A percentile compares a stretch with the other conserved stretches of the same genome.
Evolutionary conservation across 495 filamentous ascomycete species (phyloP).

Genomic region (Penicillium silybi): DNA sequence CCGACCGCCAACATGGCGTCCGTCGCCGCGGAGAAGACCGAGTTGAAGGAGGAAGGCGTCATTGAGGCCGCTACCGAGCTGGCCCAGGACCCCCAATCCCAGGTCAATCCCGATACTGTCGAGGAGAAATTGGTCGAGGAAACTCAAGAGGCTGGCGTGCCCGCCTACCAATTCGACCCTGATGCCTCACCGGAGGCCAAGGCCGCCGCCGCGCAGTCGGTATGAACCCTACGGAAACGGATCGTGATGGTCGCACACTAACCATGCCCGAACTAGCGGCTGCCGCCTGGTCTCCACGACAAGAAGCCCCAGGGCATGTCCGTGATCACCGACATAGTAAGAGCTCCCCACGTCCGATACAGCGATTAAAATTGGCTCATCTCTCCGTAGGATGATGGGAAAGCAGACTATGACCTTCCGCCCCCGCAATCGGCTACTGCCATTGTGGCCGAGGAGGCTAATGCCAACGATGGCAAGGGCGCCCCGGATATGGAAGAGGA

Average conservation of each 20-base stretch:
- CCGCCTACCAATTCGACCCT: slow-evolving; percentile 83
- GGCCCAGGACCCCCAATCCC: slow-evolving; percentile 61
- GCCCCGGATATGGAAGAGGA: slow-evolving; percentile 51
- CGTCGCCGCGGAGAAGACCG: slow-evolving; percentile 37
- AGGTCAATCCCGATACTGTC: slow-evolving; percentile 63
- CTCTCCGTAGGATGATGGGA: slow-evolving; percentile 55
- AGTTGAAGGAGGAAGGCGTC: slow-evolving; percentile 76
- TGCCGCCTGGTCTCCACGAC: slow-evolving; percentile 61
- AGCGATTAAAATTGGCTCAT: background rate
- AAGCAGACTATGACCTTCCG: slow-evolving; percentile 74
- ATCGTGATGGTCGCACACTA: slow-evolving; percentile 6
- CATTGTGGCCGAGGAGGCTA: slow-evolving; percentile 38
- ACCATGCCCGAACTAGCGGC: slow-evolving; percentile 34
- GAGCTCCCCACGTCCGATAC: slow-evolving; percentile 10
- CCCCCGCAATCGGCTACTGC: slow-evolving; percentile 67
- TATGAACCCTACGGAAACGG: slow-evolving; percentile 39
- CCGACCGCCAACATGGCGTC: slow-evolving; percentile 36
- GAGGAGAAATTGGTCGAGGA: slow-evolving; percentile 70
- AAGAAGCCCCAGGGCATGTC: slow-evolving; percentile 63
- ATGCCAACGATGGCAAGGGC: slow-evolving; percentile 41
- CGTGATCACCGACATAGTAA: slow-evolving; percentile 68
- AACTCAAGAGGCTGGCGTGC: slow-evolving; percentile 67
- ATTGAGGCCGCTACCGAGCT: slow-evolving; percentile 56
- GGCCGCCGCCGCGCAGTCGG: slow-evolving; percentile 69
- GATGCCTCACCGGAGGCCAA: slow-evolving; percentile 82